Percentiles rank a stretch among this genome's conserved stretches.
phyloP scores from a whole-genome alignment of 2,329 filamentous ascomycete species.

The Rhexocercosporidium sp. region DNA sequence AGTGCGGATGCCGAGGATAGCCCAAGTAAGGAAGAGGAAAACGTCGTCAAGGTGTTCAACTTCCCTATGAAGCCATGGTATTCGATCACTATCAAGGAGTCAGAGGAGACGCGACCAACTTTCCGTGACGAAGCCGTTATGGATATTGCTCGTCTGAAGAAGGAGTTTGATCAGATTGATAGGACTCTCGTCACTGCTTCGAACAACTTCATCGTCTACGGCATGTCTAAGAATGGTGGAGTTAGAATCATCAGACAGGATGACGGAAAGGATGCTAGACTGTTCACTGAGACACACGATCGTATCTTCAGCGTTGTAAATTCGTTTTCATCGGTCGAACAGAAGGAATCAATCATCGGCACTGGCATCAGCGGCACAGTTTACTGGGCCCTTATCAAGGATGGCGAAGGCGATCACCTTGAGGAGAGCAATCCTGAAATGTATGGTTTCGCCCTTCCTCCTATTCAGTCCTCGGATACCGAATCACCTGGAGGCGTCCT shows the following conservation, averaged over 20 bases:
- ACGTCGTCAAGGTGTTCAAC: constrained; percentile 82
- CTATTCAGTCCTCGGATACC: constrained; percentile 83
- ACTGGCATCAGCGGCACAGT: constrained; percentile 94
- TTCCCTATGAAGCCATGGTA: constrained; percentile 98
- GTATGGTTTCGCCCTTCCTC: constrained; percentile 87
- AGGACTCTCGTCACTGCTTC: constrained; percentile 90
- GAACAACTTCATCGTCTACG: constrained; percentile 90
- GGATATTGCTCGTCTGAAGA: constrained; percentile 93
- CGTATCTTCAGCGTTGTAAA: constrained; percentile 94
- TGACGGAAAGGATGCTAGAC: constrained; percentile 87
- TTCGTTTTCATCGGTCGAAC: constrained; percentile 68
- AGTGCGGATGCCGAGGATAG: constrained; percentile 76
- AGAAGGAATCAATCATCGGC: constrained; percentile 82
- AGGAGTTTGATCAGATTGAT: constrained; percentile 97
- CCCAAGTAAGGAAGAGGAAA: constrained; percentile 69
- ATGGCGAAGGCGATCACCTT: constrained; percentile 78
- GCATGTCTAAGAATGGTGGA: constrained; percentile 90
- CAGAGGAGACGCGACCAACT: constrained; percentile 60
- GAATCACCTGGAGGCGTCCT: constrained; percentile 90
- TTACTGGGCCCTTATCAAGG: constrained; percentile 89
- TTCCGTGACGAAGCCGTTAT: constrained; percentile 84
- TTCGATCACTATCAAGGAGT: constrained; percentile 75
- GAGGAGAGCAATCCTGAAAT: constrained; percentile 80
- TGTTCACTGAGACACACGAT: constrained; percentile 90
- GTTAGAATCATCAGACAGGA: constrained; percentile 94